phyloP scores from a whole-genome alignment of 176 grass and related monocot genomes.

The Eremochloa ophiuroides region DNA sequence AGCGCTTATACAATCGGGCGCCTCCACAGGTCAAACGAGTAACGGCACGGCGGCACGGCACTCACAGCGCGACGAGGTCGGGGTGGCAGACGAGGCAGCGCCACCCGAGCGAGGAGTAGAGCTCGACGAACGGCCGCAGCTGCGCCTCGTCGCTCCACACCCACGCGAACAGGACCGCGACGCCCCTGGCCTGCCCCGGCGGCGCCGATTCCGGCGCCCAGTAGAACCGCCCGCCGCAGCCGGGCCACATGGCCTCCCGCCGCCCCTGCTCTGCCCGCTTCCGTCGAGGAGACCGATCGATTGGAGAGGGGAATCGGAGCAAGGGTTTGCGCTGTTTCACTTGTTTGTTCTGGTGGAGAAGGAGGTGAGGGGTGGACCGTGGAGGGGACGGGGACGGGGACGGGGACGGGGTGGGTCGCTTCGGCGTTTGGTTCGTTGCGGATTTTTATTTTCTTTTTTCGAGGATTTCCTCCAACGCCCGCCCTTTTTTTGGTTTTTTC shows the following conservation, averaged over 20 bases:
- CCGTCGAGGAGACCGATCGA: not conserved
- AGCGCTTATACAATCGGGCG: not conserved
- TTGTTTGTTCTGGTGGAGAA: constrained; percentile 16
- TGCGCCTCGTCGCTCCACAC: constrained; percentile 83
- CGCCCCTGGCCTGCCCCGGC: constrained; percentile 48
- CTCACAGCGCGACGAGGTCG: constrained; percentile 85
- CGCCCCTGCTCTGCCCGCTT: not conserved
- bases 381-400: not conserved
- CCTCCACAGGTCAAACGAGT: not conserved
- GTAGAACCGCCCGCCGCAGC: constrained; percentile 69
- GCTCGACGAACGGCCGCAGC: constrained; percentile 69
- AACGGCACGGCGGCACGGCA: not conserved
- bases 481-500: not conserved
- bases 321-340: constrained; percentile 13
- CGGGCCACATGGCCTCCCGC: constrained; percentile 63
- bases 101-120: constrained; percentile 90
- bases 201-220: constrained; percentile 46
- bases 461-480: not conserved
- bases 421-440: constrained; percentile 24
- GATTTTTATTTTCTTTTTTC: not conserved
- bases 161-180: constrained; percentile 81
- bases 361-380: constrained; percentile 18
- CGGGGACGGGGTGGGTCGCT: constrained; percentile 22
- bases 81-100: constrained; percentile 80
- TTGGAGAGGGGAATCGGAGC: constrained; percentile 29